Evolutionary conservation across 75 land plant species (phyloP), one percentile per base, ranked within the genome.

Genomic region (Sequoia sempervirens): DNA sequence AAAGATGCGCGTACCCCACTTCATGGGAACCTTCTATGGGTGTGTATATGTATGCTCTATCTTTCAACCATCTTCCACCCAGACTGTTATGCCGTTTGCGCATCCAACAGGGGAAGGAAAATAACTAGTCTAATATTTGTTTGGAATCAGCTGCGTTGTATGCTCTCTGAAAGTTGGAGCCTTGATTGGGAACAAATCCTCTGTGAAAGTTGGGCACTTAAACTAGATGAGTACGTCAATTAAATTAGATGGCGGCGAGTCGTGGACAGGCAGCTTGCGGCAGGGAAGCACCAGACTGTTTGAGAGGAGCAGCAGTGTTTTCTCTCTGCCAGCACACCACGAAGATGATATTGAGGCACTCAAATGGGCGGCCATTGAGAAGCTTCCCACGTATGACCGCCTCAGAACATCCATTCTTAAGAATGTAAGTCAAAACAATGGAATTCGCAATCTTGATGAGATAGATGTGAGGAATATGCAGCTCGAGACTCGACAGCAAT

Each of bases 341-440:
- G 50, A 86, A 34, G 87, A 89, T 82, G 90, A 86, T 6, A 88
- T 86, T 75, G 84, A 86, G 43, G 86, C 79, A 52, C 84, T 86
- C 14, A 82, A 81, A 70, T 89, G 90, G 90, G 90, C 87, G 17
- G 90, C 87, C 10, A 45, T 86, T 12, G 90, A 89, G 75, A 86
- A 80, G 82, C 90, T 86, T 5, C 90, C 90, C 3, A 89, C 90
- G 3, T 86, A 86, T 75, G 82, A 86, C 56, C 36, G 90, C 11
- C 0, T 86, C 20, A 74, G 70, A 30, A 83, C 79, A n/a, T 78
- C 75, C 17, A 47, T 89, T 23, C 66, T 89, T 6, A 86, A 47
- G 74, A 41, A 58, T 6, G 81, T 52, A 28, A 40, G 41, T 40
- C 36, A 69, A 17, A 47, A 17, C 30, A 70, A 70, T 18, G 66